phyloP scores from a whole-genome alignment of 2,329 filamentous ascomycete species.

The Penicillium brasilianum region DNA sequence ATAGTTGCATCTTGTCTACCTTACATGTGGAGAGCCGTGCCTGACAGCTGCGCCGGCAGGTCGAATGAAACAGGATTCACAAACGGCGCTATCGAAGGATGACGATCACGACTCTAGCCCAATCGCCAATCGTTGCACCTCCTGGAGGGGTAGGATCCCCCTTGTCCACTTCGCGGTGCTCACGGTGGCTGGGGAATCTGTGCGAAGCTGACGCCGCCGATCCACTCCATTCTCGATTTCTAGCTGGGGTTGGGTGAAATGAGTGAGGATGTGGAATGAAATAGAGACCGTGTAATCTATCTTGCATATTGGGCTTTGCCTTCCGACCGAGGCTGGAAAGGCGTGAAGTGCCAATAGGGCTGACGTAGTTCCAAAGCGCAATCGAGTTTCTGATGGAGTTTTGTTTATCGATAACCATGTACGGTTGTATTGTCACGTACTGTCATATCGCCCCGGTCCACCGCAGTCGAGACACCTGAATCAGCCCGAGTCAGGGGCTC shows the following conservation, averaged over 20 bases:
- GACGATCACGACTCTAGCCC: constrained; percentile 24
- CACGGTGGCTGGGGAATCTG: constrained; percentile 31
- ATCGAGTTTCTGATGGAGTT: not conserved
- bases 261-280: constrained; percentile 6
- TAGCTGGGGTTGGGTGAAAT: constrained; percentile 13
- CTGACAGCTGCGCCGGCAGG: constrained; percentile 24
- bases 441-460: constrained; percentile 17
- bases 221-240: constrained; percentile 6
- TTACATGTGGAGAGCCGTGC: constrained; percentile 22
- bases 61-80: constrained; percentile 30
- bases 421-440: constrained; percentile 21
- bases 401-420: constrained; percentile 24
- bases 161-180: constrained; percentile 21
- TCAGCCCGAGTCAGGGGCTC: constrained; percentile 28
- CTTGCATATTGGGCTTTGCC: not conserved
- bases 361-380: not conserved
- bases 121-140: constrained; percentile 26
- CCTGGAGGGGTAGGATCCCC: constrained; percentile 8
- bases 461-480: constrained; percentile 16
- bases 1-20: constrained; percentile 23
- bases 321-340: not conserved
- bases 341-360: not conserved
- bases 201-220: constrained; percentile 24
- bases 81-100: constrained; percentile 18
- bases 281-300: constrained; percentile 8